Percentiles rank a stretch among this genome's conserved stretches.
phyloP scores from a whole-genome alignment of 345 rosid species.

The Hirschfeldia incana region DNA sequence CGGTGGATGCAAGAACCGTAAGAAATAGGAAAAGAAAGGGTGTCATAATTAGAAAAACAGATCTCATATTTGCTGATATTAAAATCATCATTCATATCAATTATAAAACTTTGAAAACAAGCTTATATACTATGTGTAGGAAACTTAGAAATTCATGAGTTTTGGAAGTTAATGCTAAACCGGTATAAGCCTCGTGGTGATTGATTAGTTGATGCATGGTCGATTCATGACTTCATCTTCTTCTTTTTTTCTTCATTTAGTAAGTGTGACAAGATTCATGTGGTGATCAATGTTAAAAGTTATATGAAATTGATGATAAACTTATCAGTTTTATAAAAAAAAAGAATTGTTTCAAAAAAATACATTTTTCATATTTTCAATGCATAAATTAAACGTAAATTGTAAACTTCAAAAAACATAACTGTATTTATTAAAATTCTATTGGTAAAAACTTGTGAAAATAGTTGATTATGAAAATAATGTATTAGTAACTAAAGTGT shows the following conservation, averaged over 20 bases:
- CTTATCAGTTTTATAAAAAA: too few relatives aligned
- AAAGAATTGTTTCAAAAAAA: too few relatives aligned
- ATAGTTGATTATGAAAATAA: too few relatives aligned
- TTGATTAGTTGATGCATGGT: conserved; percentile 36
- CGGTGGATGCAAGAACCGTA: conserved; percentile 21
- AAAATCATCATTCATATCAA: not conserved
- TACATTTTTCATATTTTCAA: too few relatives aligned
- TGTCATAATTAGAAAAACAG: not conserved
- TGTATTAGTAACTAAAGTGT: too few relatives aligned
- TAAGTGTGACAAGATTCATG: conserved; percentile 7
- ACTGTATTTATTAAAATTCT: too few relatives aligned
- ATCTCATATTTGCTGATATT: conserved; percentile 11
- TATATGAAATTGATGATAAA: too few relatives aligned
- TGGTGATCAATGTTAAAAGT: too few relatives aligned
- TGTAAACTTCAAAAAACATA: too few relatives aligned
- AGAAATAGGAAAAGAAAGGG: not conserved
- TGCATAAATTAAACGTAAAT: too few relatives aligned
- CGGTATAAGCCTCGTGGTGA: conserved; percentile 11
- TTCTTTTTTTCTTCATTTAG: not conserved
- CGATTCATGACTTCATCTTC: conserved; percentile 22
- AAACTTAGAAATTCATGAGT: not conserved
- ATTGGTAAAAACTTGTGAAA: too few relatives aligned
- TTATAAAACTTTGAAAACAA: not conserved
- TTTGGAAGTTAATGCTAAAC: conserved; percentile 16
- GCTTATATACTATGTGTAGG: conserved; percentile 6